Base-by-base conservation (phyloP, 805 yeast genomes). In the Ogataea paraovalis region DNA sequence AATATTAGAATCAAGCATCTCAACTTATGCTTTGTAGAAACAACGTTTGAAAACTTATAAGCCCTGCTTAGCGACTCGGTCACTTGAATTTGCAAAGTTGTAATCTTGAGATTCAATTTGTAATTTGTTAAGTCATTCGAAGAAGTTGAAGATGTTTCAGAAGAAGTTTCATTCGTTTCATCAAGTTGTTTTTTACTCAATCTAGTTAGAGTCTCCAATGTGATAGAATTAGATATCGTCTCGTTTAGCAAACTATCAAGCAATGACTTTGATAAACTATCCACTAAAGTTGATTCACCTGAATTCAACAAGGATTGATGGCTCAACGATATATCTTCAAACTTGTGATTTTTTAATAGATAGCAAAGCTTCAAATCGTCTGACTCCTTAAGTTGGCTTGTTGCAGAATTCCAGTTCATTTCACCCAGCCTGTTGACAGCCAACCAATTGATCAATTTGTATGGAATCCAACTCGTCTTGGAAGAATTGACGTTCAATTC, bases 381-480 rank as follows among this genome's bases (percentile, higher is more conserved):
- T 13, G 30, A 8, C 4, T 22, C 39, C 10, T 28, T 4, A 12
- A 22, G 23, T 21, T 40, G 22, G 9, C 39, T 45, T 3, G 45
- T 38, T 6, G 55, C 51, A 3, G 45, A 38, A 10, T 41, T 41
- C 61, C 62, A 60, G 37, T 47, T 53, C 9, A 30, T 25, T 2
- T 44, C 19, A n/a, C 65, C 65, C 6, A 58, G 30, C 42, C 51
- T 50, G 30, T 58, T 54, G 34, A 56, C 25, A 4, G 52, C 7
- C 9, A 52, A 20, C 9, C 27, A 22, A 39, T 53, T 50, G 7
- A 48, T 18, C 5, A 46, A 39, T 30, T 39, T 46, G 9, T 22
- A 19, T 8, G 51, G 49, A 13, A 46, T 18, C 45, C 47, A 43
- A 2, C 36, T 36, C 18, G 47, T 16, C 30, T 28, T 43, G 3